Base-by-base conservation (phyloP, 1,284 basidiomycete genomes). In the Grifola frondosa region DNA sequence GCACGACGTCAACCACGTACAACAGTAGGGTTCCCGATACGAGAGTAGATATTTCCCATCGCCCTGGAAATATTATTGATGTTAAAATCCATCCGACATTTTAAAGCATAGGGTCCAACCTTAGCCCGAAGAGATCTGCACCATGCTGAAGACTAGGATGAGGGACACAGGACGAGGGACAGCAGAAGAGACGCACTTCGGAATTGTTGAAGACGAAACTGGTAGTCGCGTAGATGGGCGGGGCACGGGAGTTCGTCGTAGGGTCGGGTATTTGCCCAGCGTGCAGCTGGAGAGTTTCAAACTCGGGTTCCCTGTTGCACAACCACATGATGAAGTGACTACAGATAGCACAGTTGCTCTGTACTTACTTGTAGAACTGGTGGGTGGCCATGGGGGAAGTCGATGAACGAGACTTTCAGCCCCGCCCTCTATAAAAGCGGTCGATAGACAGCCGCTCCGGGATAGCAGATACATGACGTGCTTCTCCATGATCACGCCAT, bases 1-100 rank as follows among this genome's bases (percentile, higher is more conserved):
- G 5, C 1, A 23, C 13, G 16, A 24, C 19, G 32, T 15, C 11
- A 2, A n/a, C 10, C 9, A 75, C 80, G 42, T 60, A 85, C 84
- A 41, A 86, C 80, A 5, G 91, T 94, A 8, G 91, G 91, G 63
- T 95, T 93, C 21, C 84, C 81, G 41, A 92, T 83, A 26, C 88
- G 79, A 15, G 82, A 83, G 60, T 90, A 89, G 47, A 88, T 85
- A 66, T 89, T 81, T 11, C 88, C 89, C 21, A 78, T 67, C 9
- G 80, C 69, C 56, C 80, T 82, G 46, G 6, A 25, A 16, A n/a
- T 11, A 15, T 21, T 19, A 10, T 29, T 31, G 26, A 22, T 44
- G 16, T 19, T 28, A 36, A 30, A 10, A 15, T 28, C 22, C 8
- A 40, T 23, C 6, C 10, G n/a, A 21, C 22, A 21, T 19, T 8